These are phyloP conservation scores for Amoeboaphelidium protococcarum DNA, from an alignment of 371 early-diverging fungal genomes.

Conservation along the genomic window DNA sequence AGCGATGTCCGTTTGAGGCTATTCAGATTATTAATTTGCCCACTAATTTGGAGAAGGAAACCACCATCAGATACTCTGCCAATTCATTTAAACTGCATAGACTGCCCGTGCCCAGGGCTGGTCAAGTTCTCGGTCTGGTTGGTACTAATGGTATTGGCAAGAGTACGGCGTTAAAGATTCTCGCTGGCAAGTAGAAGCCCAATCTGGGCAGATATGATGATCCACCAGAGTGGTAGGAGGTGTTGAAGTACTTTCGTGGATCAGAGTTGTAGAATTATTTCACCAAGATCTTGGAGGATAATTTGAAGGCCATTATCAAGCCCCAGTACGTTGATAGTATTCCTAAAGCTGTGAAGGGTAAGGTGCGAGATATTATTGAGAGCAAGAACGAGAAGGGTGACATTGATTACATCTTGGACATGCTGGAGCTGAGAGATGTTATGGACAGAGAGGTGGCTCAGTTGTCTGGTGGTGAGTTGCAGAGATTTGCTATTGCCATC, in stretches of 20 bases:
- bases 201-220: slow-evolving; percentile 75
- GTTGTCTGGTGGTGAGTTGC: slow-evolving; percentile 98
- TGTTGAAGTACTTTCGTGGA: slow-evolving; percentile 92
- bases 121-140: slow-evolving; percentile 94
- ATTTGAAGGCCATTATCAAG: slow-evolving; percentile 80
- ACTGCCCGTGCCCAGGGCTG: slow-evolving; percentile 89
- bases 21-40: slow-evolving; percentile 97
- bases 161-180: slow-evolving; percentile 90
- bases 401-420: slow-evolving; percentile 36
- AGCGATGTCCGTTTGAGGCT: slow-evolving; percentile 98
- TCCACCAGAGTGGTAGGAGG: slow-evolving; percentile 90
- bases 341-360: slow-evolving; percentile 60
- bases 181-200: slow-evolving; percentile 92
- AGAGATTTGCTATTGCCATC: slow-evolving; percentile 91
- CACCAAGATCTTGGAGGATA: slow-evolving; percentile 88
- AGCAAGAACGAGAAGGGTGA: slow-evolving; percentile 47
- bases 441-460: slow-evolving; percentile 64
- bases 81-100: slow-evolving; percentile 99
- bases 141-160: slow-evolving; percentile 98
- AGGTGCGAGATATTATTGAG: slow-evolving; percentile 45
- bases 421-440: slow-evolving; percentile 57
- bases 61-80: slow-evolving; percentile 91
- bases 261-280: slow-evolving; percentile 98
- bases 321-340: slow-evolving; percentile 96
- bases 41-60: slow-evolving; percentile 82